Percentiles rank a stretch among this genome's conserved stretches.
Conservation (phyloP, 805 yeast genomes). For the Yamadazyma sp. region DNA sequence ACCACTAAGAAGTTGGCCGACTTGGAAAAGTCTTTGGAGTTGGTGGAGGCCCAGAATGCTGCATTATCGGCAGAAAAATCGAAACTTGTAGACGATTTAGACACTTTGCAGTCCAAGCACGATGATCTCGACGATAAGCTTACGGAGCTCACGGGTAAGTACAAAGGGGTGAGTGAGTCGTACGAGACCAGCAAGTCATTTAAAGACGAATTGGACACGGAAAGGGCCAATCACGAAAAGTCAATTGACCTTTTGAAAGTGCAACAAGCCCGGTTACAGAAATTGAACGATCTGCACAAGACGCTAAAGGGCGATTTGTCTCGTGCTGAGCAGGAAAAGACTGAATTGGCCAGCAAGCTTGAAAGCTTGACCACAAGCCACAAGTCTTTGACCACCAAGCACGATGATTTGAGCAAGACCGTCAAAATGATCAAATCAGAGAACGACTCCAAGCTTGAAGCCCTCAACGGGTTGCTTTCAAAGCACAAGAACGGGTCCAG, state of each 20-base stretch:
- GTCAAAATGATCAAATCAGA: constrained; percentile 3
- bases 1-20: constrained; percentile 18
- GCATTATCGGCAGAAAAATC: constrained; percentile 11
- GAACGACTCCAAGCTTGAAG: constrained; percentile 7
- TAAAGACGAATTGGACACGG: constrained; percentile 10
- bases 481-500: constrained; percentile 7
- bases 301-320: constrained; percentile 12
- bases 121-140: constrained; percentile 9
- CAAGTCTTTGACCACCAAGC: constrained; percentile 2
- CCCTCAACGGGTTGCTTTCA: constrained; percentile 5
- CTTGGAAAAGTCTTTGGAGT: constrained; percentile 26
- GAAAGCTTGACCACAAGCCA: constrained; percentile 5
- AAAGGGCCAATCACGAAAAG: constrained; percentile 14
- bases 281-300: constrained; percentile 19
- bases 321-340: constrained; percentile 4
- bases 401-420: constrained; percentile 7
- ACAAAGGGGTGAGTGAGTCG: constrained; percentile 7
- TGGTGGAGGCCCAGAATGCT: constrained; percentile 24
- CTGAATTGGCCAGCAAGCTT: constrained; percentile 4
- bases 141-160: constrained; percentile 5
- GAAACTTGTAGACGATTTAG: constrained; percentile 8
- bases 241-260: constrained; percentile 15
- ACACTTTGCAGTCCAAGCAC: constrained; percentile 10
- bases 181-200: constrained; percentile 3
- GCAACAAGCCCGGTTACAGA: constrained; percentile 26